A percentile compares a stretch with the other conserved stretches of the same genome.
phyloP scores from a whole-genome alignment of 495 filamentous ascomycete species.

The Penicilliopsis zonata region DNA sequence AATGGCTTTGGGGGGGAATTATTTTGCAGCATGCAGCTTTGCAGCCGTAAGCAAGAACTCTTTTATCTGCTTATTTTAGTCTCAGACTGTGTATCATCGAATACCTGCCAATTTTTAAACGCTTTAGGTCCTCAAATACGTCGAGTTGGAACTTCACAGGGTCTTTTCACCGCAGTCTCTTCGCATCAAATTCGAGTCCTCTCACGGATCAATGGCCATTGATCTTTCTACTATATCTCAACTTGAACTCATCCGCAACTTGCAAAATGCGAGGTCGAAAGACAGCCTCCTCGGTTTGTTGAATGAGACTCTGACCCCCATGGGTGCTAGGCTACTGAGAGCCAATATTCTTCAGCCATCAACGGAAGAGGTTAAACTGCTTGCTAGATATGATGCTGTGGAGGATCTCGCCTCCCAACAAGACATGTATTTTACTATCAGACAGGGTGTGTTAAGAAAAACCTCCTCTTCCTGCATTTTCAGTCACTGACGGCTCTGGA shows the following conservation, averaged over 20 bases:
- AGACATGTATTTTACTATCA: slow-evolving; percentile 72
- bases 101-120: no score
- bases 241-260: slow-evolving; percentile 83
- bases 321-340: slow-evolving; percentile 72
- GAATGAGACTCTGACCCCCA: slow-evolving; percentile 75
- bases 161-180: slow-evolving; percentile 67
- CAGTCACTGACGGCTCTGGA: slow-evolving; percentile 4
- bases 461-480: not conserved
- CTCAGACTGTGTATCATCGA: no score
- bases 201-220: slow-evolving; percentile 89
- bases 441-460: slow-evolving; percentile 36
- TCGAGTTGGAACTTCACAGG: slow-evolving; percentile 52
- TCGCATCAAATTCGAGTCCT: slow-evolving; percentile 76
- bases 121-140: slow-evolving; percentile 63
- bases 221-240: slow-evolving; percentile 75
- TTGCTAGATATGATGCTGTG: slow-evolving; percentile 65
- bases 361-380: slow-evolving; percentile 50
- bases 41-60: slow-evolving; percentile 54
- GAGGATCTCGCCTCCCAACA: slow-evolving; percentile 76
- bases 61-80: slow-evolving; percentile 1
- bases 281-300: slow-evolving; percentile 73
- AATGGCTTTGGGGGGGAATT: slow-evolving; percentile 67
- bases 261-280: slow-evolving; percentile 60
- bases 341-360: slow-evolving; percentile 85
- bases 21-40: slow-evolving; percentile 82